Evolutionary conservation across 1,139 yeast species (phyloP).

Genomic region (Zhuliangozyma parablackwelliae): DNA sequence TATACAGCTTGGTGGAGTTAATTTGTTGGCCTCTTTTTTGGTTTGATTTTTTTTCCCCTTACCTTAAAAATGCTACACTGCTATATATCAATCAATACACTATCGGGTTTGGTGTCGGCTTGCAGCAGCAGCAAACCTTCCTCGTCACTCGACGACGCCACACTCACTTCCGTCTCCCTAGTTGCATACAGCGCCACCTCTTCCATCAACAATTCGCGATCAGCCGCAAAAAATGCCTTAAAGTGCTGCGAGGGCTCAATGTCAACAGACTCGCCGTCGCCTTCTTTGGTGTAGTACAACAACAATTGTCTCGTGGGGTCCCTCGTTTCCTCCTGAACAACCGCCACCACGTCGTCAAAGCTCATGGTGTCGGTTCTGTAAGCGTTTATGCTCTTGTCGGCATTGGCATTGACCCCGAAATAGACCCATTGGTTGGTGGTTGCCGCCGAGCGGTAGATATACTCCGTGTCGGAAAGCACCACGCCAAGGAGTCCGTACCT

Average conservation of each 20-base stretch:
- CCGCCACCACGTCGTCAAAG: constrained; percentile 17
- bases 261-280: constrained; percentile 5
- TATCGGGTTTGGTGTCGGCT: background rate
- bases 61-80: no score
- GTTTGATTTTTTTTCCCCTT: background rate
- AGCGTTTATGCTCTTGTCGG: constrained; percentile 10
- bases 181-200: constrained; percentile 3
- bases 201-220: constrained; percentile 12
- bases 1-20: constrained; percentile 36
- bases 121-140: no score
- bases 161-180: background rate
- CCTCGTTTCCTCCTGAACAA: constrained; percentile 14
- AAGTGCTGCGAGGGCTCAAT: constrained; percentile 12
- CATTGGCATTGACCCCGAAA: constrained; percentile 6
- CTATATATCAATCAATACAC: background rate
- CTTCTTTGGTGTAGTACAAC: constrained; percentile 17
- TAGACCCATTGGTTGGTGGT: constrained; percentile 16
- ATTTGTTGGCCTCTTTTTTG: constrained; percentile 2
- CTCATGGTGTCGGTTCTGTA: constrained; percentile 17
- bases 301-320: constrained; percentile 14
- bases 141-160: no score
- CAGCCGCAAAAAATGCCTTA: constrained; percentile 14
- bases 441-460: constrained; percentile 17
- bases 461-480: constrained; percentile 26
- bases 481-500: constrained; percentile 25